Evolutionary conservation across 345 rosid species (phyloP), one percentile per base, ranked within the genome.

Genomic region (Salix exigua): DNA sequence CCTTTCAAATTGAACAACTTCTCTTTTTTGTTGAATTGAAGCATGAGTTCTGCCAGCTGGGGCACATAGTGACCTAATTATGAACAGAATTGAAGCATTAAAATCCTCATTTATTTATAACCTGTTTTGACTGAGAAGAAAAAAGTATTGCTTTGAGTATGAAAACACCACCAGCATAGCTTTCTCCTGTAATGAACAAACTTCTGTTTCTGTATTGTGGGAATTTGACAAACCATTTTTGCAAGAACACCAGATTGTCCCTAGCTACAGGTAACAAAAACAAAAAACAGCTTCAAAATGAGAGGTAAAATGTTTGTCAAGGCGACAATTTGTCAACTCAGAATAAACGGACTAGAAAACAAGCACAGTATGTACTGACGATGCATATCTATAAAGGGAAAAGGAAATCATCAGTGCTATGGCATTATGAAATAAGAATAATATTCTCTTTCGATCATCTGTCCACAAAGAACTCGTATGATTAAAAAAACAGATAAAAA

Each of bases 161-260:
- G 37, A 68, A 67, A 74, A 73, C 19, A 33, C 31, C 88, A 93
- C 98, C 98, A 65, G 99, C 99, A 85, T 96, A 96, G 84, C 99
- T 93, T 88, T 93, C 98, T 80, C 99, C 99, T 21, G 96, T 84
- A 53, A 96, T 87, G 89, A 82, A 96, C 82, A 96, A 84, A 84
- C 93, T 92, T 83, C 98, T 87, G 87, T 92, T 93, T 77, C 77
- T 92, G 90, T 92, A 96, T 7, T 93, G 94, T 62, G 98, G 92
- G 85, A 93, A 93, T 75, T 89, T 96, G 78, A 82, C 79, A 70
- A 96, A 86, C 99, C 99, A 96, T 78, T 86, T 86, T 83, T 87
- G 85, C 89, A 96, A 87, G 92, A 93, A 96, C 74, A 88, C 87
- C 83, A 96, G 87, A 81, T 93, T 96, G 90, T 93, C 98, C 86